phyloP scores from a whole-genome alignment of 164 flowering plant genomes.

The Brasenia schreberi region DNA sequence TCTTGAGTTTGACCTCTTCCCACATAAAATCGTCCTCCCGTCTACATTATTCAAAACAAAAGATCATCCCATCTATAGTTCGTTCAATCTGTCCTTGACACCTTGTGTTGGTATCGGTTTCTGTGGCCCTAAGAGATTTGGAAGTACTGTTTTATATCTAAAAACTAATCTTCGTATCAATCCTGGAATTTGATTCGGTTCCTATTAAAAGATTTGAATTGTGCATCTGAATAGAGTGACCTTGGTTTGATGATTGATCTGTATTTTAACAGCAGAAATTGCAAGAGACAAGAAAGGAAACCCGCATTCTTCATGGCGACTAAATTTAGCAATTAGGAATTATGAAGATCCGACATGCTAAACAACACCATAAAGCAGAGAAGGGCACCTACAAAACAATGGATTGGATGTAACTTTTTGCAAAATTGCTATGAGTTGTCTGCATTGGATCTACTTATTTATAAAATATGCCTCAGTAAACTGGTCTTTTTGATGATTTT shows the following conservation, averaged over 20 bases:
- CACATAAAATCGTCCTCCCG: no score
- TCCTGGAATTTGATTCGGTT: background rate
- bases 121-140: background rate
- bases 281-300: background rate
- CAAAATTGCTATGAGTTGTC: background rate
- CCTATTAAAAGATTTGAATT: background rate
- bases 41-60: no score
- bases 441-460: background rate
- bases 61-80: background rate
- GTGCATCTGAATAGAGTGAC: background rate
- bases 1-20: background rate
- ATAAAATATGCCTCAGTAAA: no score
- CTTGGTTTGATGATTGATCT: background rate
- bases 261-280: background rate
- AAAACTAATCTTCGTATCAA: background rate
- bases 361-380: background rate
- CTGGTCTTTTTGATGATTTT: no score
- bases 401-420: background rate
- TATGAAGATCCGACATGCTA: background rate
- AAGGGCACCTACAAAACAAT: no score
- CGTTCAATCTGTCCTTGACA: background rate
- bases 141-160: background rate
- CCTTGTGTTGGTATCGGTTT: background rate
- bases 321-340: background rate
- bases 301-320: background rate